Conservation (phyloP, 148 eudicot genomes). For the Heliamphora exappendiculata region DNA sequence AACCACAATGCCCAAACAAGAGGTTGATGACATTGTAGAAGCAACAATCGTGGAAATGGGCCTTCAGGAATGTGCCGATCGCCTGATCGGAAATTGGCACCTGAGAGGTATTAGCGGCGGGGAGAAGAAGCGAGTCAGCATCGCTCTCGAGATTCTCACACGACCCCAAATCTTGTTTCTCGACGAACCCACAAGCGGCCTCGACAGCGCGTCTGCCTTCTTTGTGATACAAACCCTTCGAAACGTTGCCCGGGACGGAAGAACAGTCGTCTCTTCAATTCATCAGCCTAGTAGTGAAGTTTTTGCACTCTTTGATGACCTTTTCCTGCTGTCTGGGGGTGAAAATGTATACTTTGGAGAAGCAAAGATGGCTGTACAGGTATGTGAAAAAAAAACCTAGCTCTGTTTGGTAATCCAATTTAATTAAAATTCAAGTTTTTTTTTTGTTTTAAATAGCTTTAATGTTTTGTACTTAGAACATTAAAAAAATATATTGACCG, state of each 20-base stretch:
- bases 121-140: conserved; percentile 70
- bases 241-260: conserved; percentile 57
- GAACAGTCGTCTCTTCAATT: conserved; percentile 67
- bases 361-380: conserved; percentile 59
- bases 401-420: no score
- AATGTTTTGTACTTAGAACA: no score
- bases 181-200: conserved; percentile 85
- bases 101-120: conserved; percentile 81
- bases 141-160: conserved; percentile 66
- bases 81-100: conserved; percentile 71
- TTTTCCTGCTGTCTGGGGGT: conserved; percentile 62
- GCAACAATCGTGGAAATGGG: conserved; percentile 73
- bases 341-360: conserved; percentile 74
- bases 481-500: no score
- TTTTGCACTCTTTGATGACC: conserved; percentile 79
- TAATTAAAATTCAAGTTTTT: no score
- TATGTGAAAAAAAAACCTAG: conserved; percentile 14
- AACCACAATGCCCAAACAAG: conserved; percentile 34
- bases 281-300: conserved; percentile 91
- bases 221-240: conserved; percentile 75
- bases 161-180: conserved; percentile 67
- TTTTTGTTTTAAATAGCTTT: no score
- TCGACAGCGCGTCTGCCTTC: conserved; percentile 84
- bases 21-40: conserved; percentile 45
- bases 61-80: conserved; percentile 71